Base-by-base conservation (phyloP, 208 protist species). In the Acanthamoeba healyi region DNA sequence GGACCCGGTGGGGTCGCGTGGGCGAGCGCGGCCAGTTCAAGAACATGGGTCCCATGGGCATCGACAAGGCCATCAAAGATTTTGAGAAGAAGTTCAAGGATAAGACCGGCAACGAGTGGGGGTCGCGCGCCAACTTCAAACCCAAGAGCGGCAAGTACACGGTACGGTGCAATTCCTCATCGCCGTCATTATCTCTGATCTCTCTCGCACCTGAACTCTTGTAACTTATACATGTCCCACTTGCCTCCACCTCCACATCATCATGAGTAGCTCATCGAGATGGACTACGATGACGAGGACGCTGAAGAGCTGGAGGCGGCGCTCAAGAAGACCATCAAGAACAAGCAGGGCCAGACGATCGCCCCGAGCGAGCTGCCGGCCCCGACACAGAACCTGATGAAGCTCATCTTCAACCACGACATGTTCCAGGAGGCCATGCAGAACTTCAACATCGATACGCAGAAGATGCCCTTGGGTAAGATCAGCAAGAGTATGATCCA, bases 1-100 rank as follows among this genome's bases (percentile, higher is more conserved):
- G 94, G 92, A 97, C 92, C 22, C 94, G 97, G 32, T 98, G 97
- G 97, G 97, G 97, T 49, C 96, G 97, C 72, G 97, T 98, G 40
- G 96, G 95, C 54, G 97, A 98, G 95, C 26, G 61, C 2, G 97
- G 97, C 15, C 94, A 96, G 94, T 92, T 46, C 86, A 95, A 94
- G 88, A 94, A 96, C 77, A 74, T 94, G 54, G 72, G 46, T 26
- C 67, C 79, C 44, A 88, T 88, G 79, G 79, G 29, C 40, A 40
- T 94, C 42, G 26, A 84, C 9, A 5, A 22, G 49, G 96, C 95
- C 32, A 91, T 95, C 51, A 97, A 96, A 95, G 79, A 93, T 22
- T 98, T 97, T 72, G 36, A 82, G 40, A 94, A 94, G n/a, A 97
- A 97, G 94, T 98, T 97, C 95, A 96, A 96, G 91, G 96, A 97